Evolutionary conservation across 352 stramenopile genomes (phyloP).

Genomic region (Pythium pyrilobum): DNA sequence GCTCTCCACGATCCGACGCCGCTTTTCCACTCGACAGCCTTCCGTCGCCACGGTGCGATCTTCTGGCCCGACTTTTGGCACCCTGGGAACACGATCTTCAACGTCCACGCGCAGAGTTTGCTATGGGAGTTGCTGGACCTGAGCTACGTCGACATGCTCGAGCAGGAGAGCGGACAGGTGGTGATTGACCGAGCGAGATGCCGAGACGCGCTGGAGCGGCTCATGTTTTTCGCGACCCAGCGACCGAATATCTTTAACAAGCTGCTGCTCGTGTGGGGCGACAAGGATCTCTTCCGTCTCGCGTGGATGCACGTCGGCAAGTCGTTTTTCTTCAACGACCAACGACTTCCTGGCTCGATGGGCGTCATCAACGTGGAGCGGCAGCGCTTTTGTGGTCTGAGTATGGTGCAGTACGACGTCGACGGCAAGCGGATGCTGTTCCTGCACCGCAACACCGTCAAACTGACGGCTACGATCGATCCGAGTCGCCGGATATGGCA

Average conservation of each 20-base stretch:
- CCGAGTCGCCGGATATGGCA: slow-evolving; percentile 31
- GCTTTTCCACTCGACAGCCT: slow-evolving; percentile 20
- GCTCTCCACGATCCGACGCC: slow-evolving; percentile 21
- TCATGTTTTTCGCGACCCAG: slow-evolving; percentile 21
- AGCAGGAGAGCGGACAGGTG: slow-evolving; percentile 30
- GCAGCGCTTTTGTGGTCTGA: slow-evolving; percentile 25
- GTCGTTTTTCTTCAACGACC: slow-evolving; percentile 18
- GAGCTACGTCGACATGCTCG: slow-evolving; percentile 25
- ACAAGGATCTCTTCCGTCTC: slow-evolving; percentile 29
- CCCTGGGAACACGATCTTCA: slow-evolving; percentile 31
- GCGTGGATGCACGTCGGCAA: slow-evolving; percentile 16
- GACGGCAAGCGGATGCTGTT: slow-evolving; percentile 16
- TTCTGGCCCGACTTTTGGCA: slow-evolving; percentile 40
- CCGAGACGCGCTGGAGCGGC: slow-evolving; percentile 10
- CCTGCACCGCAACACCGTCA: slow-evolving; percentile 37
- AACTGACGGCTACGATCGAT: slow-evolving; percentile 36
- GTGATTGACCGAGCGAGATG: slow-evolving; percentile 15
- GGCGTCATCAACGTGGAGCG: slow-evolving; percentile 16
- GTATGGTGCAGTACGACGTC: slow-evolving; percentile 27
- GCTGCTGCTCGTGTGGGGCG: slow-evolving; percentile 25
- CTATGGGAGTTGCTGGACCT: slow-evolving; percentile 26
- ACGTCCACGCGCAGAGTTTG: slow-evolving; percentile 27
- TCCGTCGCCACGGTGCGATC: slow-evolving; percentile 19
- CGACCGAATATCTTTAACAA: slow-evolving; percentile 18
- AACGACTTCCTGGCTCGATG: slow-evolving; percentile 15